Base-by-base conservation (phyloP, 1,284 basidiomycete species). In the Somion occarium region DNA sequence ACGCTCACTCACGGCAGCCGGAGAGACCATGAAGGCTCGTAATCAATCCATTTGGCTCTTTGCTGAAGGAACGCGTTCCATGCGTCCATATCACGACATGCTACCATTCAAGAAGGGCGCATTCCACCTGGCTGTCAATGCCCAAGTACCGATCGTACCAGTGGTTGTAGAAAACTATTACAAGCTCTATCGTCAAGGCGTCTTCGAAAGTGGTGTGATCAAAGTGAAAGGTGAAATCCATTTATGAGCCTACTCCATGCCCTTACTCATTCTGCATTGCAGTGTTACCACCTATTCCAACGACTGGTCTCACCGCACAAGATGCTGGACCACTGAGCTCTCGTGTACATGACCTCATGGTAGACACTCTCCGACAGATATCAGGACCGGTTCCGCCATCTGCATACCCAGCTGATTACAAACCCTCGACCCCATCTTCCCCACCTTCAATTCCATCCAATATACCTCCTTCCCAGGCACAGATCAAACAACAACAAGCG, bases 51-150 rank as follows among this genome's bases (percentile, higher is more conserved):
- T 97, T 46, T 94, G 90, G 87, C 83, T 97, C 64, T 97, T 92
- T 70, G 91, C 93, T 1, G 94, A 97, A 70, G 93, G 94, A 30
- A 98, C 94, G 2, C 82, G 97, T 22, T 84, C 89, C 22, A 78
- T 79, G 51, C 76, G 78, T n/a, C 73, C 83, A 56, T 72, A 77
- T 42, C 78, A 85, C 5, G 76, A 79, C 27, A 69, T 98, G 63
- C 76, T 93, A 2, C 88, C 93, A 0, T 90, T 99, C 74, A 99
- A 99, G 75, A 99, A 98, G 71, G 97, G 97, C 38, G 95, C 94
- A 0, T 99, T 99, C 78, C 93, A 99, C 65, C 79, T 98, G 34
- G 96, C 97, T 12, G 78, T 98, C 13, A 88, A 97, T 69, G 86
- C 88, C 5, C 86, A 86, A 20, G 78, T 96, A 42, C 93, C 94